Conservation (phyloP, 2,329 filamentous ascomycete genomes). For the Alternaria consortialis region DNA sequence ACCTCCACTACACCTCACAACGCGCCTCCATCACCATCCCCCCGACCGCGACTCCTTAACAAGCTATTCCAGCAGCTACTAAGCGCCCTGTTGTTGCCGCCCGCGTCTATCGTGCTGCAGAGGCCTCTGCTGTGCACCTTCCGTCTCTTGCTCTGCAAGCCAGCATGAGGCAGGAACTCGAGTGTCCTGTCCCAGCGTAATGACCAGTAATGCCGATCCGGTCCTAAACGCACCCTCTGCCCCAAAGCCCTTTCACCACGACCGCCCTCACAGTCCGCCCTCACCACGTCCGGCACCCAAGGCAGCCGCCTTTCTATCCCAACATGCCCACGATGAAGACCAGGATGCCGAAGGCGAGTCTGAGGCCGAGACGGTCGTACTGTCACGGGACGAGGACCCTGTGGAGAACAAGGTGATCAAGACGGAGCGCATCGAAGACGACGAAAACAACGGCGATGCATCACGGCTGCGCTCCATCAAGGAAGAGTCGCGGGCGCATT, state of each 20-base stretch:
- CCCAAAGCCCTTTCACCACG: slow-evolving; percentile 21
- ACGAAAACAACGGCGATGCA: slow-evolving; percentile 33
- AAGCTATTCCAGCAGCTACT: slow-evolving; percentile 23
- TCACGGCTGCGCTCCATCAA: slow-evolving; percentile 38
- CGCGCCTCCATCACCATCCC: slow-evolving; percentile 21
- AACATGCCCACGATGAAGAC: slow-evolving; percentile 37
- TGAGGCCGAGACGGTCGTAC: slow-evolving; percentile 61
- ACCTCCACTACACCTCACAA: slow-evolving; percentile 19
- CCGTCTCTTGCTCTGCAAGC: slow-evolving; percentile 41
- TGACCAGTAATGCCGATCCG: slow-evolving; percentile 52
- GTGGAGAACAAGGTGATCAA: slow-evolving; percentile 53
- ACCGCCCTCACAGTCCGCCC: slow-evolving; percentile 24
- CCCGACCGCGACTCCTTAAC: slow-evolving; percentile 17
- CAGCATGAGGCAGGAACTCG: slow-evolving; percentile 52
- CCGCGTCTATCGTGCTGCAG: not conserved
- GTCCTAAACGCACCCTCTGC: slow-evolving; percentile 42
- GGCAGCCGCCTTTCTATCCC: slow-evolving; percentile 5
- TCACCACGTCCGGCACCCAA: slow-evolving; percentile 23
- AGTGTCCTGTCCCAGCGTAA: slow-evolving; percentile 51
- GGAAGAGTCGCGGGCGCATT: slow-evolving; percentile 35
- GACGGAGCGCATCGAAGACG: slow-evolving; percentile 49
- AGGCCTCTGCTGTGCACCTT: slow-evolving; percentile 2
- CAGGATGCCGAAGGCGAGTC: slow-evolving; percentile 55
- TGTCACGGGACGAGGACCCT: slow-evolving; percentile 52
- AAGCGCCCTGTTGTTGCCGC: slow-evolving; percentile 34